phyloP scores from a whole-genome alignment of 805 yeast genomes.

The Metschnikowia lochheadii region DNA sequence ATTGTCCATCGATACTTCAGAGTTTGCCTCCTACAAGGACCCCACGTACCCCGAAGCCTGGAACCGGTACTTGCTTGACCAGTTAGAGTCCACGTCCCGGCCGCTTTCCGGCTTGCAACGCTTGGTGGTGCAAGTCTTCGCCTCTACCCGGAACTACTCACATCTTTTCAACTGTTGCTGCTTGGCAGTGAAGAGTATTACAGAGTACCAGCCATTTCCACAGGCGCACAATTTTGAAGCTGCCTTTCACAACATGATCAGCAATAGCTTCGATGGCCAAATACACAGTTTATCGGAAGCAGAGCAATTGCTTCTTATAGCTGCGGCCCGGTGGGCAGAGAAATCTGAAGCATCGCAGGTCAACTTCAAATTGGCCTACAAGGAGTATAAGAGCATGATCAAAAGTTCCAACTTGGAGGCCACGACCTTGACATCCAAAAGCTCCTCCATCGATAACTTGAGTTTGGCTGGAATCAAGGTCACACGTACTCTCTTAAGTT shows the following conservation, averaged over 20 bases:
- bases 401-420: conserved; percentile 39
- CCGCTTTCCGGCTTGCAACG: conserved; percentile 10
- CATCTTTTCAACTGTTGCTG: conserved; percentile 42
- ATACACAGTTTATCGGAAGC: conserved; percentile 51
- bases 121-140: conserved; percentile 39
- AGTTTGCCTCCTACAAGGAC: conserved; percentile 17
- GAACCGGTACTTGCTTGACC: conserved; percentile 38
- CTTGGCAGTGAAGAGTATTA: conserved; percentile 37
- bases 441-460: conserved; percentile 35
- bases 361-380: conserved; percentile 72
- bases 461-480: conserved; percentile 31
- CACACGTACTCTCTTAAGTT: conserved; percentile 53
- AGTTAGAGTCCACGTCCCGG: conserved; percentile 7
- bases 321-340: conserved; percentile 67
- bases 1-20: conserved; percentile 24
- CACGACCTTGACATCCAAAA: conserved; percentile 22
- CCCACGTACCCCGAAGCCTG: conserved; percentile 32
- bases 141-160: conserved; percentile 56
- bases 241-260: conserved; percentile 15
- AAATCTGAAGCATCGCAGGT: conserved; percentile 56
- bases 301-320: conserved; percentile 66
- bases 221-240: conserved; percentile 24
- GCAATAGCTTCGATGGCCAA: neutral
- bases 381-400: conserved; percentile 64
- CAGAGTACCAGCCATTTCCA: conserved; percentile 21